Base-by-base conservation (phyloP, 768 basidiomycete species). In the Lepiota brunneoincarnata region DNA sequence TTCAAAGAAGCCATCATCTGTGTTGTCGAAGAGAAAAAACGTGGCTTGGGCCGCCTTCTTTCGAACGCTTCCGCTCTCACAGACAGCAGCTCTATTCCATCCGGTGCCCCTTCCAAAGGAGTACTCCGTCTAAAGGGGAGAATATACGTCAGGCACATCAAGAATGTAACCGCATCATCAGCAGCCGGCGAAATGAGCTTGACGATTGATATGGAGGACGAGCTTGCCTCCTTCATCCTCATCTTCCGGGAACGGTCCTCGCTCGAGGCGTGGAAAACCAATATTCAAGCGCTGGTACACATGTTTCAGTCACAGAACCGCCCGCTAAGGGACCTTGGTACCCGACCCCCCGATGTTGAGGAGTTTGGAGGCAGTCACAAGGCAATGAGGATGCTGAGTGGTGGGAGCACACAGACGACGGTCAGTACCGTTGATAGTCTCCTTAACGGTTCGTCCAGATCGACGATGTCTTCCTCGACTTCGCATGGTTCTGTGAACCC, bases 1-100 rank as follows among this genome's bases (percentile, higher is more conserved):
- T 99, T 98, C 82, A 89, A 88, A 64, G 93, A 98, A 69, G 97
- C 97, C 9, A 91, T 99, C 59, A 93, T 99, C 56, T 99, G 97
- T 68, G 93, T 98, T n/a, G 82, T 90, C 17, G 95, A 98, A 68
- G 96, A 99, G 72, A 92, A 87, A 75, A 95, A 93, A 63, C 84
- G 89, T 21, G 84, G 87, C 0, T 72, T 94, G 2, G 84, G 87
- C 6, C 81, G 87, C 23, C 76, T 93, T 42, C 76, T 93, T 4
- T 85, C 87, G 26, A 79, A 74, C 54, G 84, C 86, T 0, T 80
- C 83, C 4, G 72, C 74, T 2, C 73, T 81, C 39, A 80, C 75
- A 36, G 84, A 85, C 55, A 69, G 76, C 2, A 70, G 76, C 11
- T 79, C 79, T 34, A 73, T 73, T 5, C 64, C 73, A 6, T 71